These are phyloP conservation scores for Bipolaris victoriae DNA, from an alignment of 2,329 filamentous ascomycete species.

Conservation along the genomic window DNA sequence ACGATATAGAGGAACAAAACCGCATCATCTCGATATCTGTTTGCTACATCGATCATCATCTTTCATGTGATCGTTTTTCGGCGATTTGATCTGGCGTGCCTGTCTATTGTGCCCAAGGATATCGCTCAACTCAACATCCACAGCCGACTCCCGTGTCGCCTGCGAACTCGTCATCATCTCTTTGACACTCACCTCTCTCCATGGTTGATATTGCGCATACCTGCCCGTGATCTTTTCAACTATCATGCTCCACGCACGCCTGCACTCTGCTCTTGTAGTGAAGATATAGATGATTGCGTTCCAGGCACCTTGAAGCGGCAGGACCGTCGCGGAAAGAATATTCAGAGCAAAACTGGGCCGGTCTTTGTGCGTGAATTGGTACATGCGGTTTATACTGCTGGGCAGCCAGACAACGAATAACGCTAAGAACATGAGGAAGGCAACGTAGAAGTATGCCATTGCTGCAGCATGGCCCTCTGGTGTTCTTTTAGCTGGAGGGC, in stretches of 20 bases:
- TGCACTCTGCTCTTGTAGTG: conserved; percentile 38
- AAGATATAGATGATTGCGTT: conserved; percentile 76
- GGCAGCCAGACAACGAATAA: conserved; percentile 76
- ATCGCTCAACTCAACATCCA: conserved; percentile 16
- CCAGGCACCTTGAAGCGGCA: conserved; percentile 85
- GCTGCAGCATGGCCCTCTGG: conserved; percentile 58
- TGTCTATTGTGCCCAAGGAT: conserved; percentile 12
- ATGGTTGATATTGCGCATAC: conserved; percentile 1
- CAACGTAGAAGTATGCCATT: conserved; percentile 73
- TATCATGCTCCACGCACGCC: conserved; percentile 21
- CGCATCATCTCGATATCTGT: background rate
- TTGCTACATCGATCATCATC: background rate
- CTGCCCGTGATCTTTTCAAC: conserved; percentile 17
- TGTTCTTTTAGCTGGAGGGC: conserved; percentile 1
- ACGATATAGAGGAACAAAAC: background rate
- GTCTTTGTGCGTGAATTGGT: conserved; percentile 65
- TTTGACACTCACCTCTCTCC: conserved; percentile 1
- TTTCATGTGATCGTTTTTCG: background rate
- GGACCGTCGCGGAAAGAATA: conserved; percentile 73
- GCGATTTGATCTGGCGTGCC: conserved; percentile 5
- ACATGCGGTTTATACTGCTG: conserved; percentile 72
- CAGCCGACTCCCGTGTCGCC: conserved; percentile 10
- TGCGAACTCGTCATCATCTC: conserved; percentile 17
- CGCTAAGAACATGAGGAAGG: conserved; percentile 73
- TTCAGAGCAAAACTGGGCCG: conserved; percentile 63